A percentile compares a stretch with the other conserved stretches of the same genome.
These are phyloP conservation scores for Heracleum sosnowskyi DNA, from an alignment of 129 eudicot species.

Conservation along the genomic window DNA sequence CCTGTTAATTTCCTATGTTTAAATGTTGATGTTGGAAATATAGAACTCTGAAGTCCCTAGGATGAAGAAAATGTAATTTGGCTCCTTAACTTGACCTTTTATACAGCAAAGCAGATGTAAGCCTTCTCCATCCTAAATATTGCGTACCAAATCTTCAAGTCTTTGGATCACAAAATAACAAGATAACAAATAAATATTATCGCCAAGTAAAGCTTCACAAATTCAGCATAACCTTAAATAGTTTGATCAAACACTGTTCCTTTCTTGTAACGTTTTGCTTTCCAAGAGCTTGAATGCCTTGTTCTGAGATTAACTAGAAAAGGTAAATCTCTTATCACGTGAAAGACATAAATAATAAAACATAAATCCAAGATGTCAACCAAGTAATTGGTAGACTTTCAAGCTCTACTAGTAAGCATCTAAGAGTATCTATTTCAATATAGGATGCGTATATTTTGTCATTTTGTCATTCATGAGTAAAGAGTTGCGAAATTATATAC, in stretches of 20 bases:
- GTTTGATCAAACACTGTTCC: not conserved
- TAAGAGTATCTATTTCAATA: not conserved
- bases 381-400: not conserved
- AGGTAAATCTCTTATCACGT: not conserved
- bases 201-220: not conserved
- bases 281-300: not conserved
- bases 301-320: not conserved
- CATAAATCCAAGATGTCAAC: not conserved
- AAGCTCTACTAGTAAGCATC: not conserved
- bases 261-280: not conserved
- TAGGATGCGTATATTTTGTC: not conserved
- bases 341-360: not conserved
- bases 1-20: not conserved
- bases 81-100: not conserved
- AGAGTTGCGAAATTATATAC: not conserved
- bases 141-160: not conserved
- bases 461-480: not conserved
- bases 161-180: not conserved
- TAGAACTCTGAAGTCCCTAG: not conserved
- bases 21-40: conserved; percentile 5
- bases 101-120: not conserved
- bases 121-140: not conserved
- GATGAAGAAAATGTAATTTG: conserved; percentile 12
- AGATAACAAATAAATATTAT: not conserved
- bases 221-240: not conserved